Evolutionary conservation across 2,329 filamentous ascomycete species (phyloP).

Genomic region (Zymoseptoria passerinii): DNA sequence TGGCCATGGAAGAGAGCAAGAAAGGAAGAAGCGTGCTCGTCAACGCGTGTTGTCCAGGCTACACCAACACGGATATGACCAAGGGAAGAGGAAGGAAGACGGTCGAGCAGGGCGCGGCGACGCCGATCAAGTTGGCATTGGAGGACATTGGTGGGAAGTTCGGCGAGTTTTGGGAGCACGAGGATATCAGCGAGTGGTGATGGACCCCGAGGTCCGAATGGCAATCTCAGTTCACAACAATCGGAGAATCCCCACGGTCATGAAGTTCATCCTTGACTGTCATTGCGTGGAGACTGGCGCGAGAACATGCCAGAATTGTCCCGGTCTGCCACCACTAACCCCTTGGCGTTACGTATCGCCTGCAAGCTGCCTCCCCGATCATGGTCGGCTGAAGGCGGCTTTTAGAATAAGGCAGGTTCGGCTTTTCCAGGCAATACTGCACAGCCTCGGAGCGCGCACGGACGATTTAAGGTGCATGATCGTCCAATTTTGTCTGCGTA

Average conservation of each 20-base stretch:
- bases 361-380: neutral
- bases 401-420: no score
- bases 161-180: constrained; percentile 30
- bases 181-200: constrained; percentile 28
- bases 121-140: constrained; percentile 30
- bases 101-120: constrained; percentile 29
- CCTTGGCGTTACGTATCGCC: neutral
- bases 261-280: neutral
- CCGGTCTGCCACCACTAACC: neutral
- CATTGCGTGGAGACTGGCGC: neutral
- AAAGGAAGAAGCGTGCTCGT: constrained; percentile 23
- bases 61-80: constrained; percentile 34
- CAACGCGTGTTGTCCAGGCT: constrained; percentile 32
- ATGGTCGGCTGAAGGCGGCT: neutral
- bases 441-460: no score
- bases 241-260: neutral
- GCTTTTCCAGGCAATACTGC: no score
- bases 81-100: constrained; percentile 29
- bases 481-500: no score
- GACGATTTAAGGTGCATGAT: no score
- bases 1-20: constrained; percentile 25
- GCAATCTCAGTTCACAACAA: neutral
- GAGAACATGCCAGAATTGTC: neutral
- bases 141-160: constrained; percentile 27
- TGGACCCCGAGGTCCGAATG: neutral